Evolutionary conservation across 768 basidiomycete species (phyloP).

Genomic region (Hericium coralloides): DNA sequence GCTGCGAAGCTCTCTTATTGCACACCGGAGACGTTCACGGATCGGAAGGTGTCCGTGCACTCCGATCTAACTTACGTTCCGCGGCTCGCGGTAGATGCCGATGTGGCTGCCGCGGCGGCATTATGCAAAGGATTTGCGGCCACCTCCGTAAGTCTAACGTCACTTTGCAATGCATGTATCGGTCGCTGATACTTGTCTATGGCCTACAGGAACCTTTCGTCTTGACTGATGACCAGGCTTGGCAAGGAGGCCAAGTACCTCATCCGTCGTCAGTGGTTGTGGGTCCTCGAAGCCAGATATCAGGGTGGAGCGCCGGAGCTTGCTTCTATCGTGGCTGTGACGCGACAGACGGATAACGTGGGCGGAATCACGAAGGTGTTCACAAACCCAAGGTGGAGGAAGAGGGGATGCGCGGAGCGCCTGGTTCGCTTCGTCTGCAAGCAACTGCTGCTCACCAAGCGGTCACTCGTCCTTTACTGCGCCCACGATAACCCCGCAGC

Average conservation of each 20-base stretch:
- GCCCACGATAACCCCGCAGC: conserved; percentile 47
- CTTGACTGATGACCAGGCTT: conserved; percentile 33
- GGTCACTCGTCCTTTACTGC: conserved; percentile 56
- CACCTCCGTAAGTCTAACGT: conserved; percentile 39
- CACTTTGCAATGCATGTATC: no score
- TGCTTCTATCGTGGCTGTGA: conserved; percentile 61
- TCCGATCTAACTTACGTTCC: conserved; percentile 25
- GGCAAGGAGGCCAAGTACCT: conserved; percentile 41
- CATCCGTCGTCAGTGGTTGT: conserved; percentile 39
- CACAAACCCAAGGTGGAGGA: conserved; percentile 45
- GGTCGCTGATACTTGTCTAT: background rate
- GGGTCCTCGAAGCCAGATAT: conserved; percentile 47
- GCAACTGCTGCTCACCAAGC: conserved; percentile 34
- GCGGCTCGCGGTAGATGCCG: conserved; percentile 32
- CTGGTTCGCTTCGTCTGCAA: conserved; percentile 51
- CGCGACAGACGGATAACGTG: conserved; percentile 46
- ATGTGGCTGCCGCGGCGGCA: conserved; percentile 29
- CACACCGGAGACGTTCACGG: conserved; percentile 30
- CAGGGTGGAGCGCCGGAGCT: conserved; percentile 26
- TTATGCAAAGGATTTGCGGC: conserved; percentile 49
- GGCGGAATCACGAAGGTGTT: conserved; percentile 68
- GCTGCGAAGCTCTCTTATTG: conserved; percentile 49
- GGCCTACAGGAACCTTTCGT: conserved; percentile 43
- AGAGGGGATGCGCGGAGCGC: conserved; percentile 48
- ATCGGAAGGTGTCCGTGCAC: conserved; percentile 1